phyloP scores from a whole-genome alignment of 2,329 filamentous ascomycete species.

The Colletotrichum lini region DNA sequence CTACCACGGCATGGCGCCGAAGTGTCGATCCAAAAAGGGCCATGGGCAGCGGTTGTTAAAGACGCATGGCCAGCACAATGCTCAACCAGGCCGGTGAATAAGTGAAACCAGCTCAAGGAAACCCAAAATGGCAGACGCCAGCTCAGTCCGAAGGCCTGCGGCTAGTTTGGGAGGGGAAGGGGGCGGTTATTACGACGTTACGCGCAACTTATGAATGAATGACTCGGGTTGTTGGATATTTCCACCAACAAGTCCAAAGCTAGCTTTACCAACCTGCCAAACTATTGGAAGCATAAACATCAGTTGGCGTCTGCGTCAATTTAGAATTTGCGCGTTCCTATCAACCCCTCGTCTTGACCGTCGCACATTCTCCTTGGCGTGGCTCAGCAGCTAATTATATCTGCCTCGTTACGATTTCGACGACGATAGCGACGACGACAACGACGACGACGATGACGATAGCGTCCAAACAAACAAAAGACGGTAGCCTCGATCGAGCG shows the following conservation, averaged over 20 bases:
- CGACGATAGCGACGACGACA: constrained; percentile 5
- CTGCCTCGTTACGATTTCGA: constrained; percentile 24
- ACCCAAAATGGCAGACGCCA: constrained; percentile 22
- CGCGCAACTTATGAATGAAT: background rate
- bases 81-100: constrained; percentile 15
- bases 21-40: constrained; percentile 28
- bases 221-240: constrained; percentile 13
- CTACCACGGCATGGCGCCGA: constrained; percentile 28
- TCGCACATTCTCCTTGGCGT: constrained; percentile 30
- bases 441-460: constrained; percentile 24
- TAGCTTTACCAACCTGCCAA: constrained; percentile 9
- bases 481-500: background rate
- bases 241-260: constrained; percentile 15
- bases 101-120: constrained; percentile 28
- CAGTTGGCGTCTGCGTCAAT: constrained; percentile 13
- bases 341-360: constrained; percentile 33
- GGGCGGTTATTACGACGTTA: constrained; percentile 21
- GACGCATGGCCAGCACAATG: constrained; percentile 23
- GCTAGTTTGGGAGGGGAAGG: background rate
- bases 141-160: constrained; percentile 14
- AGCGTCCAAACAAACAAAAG: background rate
- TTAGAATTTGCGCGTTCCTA: constrained; percentile 2
- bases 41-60: constrained; percentile 31
- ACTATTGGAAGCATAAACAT: constrained; percentile 22
- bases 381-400: background rate